Percentiles rank a stretch among this genome's conserved stretches.
These are phyloP conservation scores for Hondaea fermentalgiana DNA, from an alignment of 108 stramenopile genomes.

Conservation along the genomic window DNA sequence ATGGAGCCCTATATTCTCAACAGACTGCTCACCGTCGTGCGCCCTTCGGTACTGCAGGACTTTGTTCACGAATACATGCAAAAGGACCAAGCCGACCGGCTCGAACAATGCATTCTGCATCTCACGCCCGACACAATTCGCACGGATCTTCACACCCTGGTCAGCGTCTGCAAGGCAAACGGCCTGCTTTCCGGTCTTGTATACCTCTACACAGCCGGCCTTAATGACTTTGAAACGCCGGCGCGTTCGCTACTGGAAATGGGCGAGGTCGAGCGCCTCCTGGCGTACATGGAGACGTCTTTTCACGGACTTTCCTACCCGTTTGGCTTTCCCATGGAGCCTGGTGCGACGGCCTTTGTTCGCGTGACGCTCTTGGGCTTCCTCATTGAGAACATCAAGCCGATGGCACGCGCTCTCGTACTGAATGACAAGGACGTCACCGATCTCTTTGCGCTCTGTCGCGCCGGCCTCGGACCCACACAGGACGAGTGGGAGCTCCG, in stretches of 20 bases:
- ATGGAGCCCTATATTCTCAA: conserved; percentile 16
- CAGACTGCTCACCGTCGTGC: not conserved
- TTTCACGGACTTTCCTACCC: not conserved
- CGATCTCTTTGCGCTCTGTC: not conserved
- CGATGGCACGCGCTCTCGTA: not conserved
- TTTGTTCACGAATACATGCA: not conserved
- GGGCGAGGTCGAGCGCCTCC: not conserved
- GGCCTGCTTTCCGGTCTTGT: not conserved
- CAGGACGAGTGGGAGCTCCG: conserved; percentile 12
- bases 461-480: not conserved
- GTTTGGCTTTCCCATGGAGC: not conserved
- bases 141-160: not conserved
- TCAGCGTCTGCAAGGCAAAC: not conserved
- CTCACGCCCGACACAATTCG: conserved; percentile 10
- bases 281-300: not conserved
- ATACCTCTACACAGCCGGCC: not conserved
- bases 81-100: not conserved
- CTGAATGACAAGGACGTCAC: not conserved
- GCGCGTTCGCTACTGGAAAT: not conserved
- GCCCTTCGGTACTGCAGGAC: not conserved
- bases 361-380: not conserved
- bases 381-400: not conserved
- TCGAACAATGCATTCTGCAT: conserved; percentile 9
- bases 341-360: not conserved
- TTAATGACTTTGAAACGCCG: conserved; percentile 4